phyloP scores from a whole-genome alignment of 345 rosid genomes.

The Salix udensis region DNA sequence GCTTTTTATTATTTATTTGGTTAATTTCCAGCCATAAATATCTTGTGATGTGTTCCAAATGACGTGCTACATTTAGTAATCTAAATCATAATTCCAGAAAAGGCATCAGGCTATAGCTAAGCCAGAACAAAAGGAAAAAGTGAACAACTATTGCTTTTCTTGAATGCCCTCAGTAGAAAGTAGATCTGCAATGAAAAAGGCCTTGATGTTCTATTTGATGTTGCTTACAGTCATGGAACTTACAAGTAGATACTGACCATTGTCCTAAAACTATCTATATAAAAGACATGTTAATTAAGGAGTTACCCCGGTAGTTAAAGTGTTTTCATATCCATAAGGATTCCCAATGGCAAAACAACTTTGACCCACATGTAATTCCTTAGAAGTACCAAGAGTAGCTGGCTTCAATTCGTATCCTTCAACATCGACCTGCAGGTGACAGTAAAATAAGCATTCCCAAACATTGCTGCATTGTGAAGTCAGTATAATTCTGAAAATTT shows the following conservation, averaged over 20 bases:
- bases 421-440: constrained; percentile 51
- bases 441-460: background rate
- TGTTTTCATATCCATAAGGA: constrained; percentile 85
- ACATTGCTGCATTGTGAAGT: background rate
- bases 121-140: background rate
- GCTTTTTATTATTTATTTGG: background rate
- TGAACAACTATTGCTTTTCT: background rate
- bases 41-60: background rate
- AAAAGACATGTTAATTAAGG: background rate
- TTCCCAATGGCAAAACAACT: constrained; percentile 85
- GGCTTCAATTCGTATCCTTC: constrained; percentile 66
- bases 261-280: background rate
- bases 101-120: background rate
- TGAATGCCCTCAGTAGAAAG: background rate
- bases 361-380: constrained; percentile 71
- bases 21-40: background rate
- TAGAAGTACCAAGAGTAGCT: constrained; percentile 65
- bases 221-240: background rate
- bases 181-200: background rate
- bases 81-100: background rate
- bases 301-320: constrained; percentile 89
- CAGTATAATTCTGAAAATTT: background rate
- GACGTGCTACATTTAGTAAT: constrained; percentile 8
- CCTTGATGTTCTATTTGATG: background rate
- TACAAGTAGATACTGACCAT: background rate